A percentile compares a stretch with the other conserved stretches of the same genome.
Conservation (phyloP, 208 protist species). For the Leptomonas pyrrhocoris region DNA sequence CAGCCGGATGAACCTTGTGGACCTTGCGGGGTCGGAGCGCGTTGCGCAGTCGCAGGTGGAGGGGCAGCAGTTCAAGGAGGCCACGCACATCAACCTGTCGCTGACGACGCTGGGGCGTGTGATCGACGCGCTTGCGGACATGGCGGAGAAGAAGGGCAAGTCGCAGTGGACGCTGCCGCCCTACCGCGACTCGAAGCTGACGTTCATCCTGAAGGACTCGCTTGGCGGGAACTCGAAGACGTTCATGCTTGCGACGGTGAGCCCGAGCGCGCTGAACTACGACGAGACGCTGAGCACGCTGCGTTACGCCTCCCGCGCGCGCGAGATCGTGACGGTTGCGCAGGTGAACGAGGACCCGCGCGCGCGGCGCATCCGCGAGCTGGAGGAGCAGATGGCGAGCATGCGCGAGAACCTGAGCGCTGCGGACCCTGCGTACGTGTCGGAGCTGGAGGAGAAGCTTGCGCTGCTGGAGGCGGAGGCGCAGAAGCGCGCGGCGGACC, state of each 20-base stretch:
- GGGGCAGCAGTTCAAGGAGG: slow-evolving; percentile 72
- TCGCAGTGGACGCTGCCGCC: slow-evolving; percentile 39
- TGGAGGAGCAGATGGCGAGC: slow-evolving; percentile 57
- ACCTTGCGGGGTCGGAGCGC: slow-evolving; percentile 92
- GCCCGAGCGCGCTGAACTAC: slow-evolving; percentile 73
- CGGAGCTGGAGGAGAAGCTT: slow-evolving; percentile 60
- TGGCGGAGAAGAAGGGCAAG: slow-evolving; percentile 17
- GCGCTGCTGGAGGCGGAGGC: slow-evolving; percentile 60
- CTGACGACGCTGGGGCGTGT: slow-evolving; percentile 87
- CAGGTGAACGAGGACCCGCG: slow-evolving; percentile 70
- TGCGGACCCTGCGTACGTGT: slow-evolving; percentile 42
- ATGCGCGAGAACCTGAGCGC: slow-evolving; percentile 41
- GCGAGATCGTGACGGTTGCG: slow-evolving; percentile 66
- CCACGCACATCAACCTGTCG: slow-evolving; percentile 88
- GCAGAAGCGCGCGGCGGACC: slow-evolving; percentile 57
- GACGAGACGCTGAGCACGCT: slow-evolving; percentile 90
- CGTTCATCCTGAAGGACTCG: slow-evolving; percentile 85
- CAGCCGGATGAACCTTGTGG: slow-evolving; percentile 90
- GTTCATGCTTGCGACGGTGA: slow-evolving; percentile 93
- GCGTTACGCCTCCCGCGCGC: slow-evolving; percentile 75
- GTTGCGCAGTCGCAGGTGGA: slow-evolving; percentile 55
- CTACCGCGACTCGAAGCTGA: slow-evolving; percentile 84
- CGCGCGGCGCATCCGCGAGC: slow-evolving; percentile 60
- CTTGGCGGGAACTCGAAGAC: no score
- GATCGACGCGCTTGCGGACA: slow-evolving; percentile 69